Conservation (phyloP, 106 monocot genomes). For the Platanthera guangdongensis region DNA sequence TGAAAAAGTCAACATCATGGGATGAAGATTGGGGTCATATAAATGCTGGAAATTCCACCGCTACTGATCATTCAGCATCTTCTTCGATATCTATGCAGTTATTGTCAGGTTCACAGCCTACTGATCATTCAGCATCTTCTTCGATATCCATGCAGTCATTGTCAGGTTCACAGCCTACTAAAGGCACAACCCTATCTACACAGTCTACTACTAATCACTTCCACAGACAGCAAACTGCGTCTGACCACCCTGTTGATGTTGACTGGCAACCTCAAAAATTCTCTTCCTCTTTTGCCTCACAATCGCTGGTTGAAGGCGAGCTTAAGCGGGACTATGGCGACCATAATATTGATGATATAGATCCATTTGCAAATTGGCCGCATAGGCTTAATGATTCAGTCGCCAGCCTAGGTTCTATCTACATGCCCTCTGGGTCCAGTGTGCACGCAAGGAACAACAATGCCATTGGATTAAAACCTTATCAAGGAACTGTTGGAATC, state of each 20-base stretch:
- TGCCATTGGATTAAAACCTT: conserved; percentile 17
- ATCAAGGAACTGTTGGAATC: background rate
- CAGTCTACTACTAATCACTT: conserved; percentile 23
- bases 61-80: conserved; percentile 26
- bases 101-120: conserved; percentile 23
- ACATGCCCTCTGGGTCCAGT: background rate
- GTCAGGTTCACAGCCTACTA: conserved; percentile 15
- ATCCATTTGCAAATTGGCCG: conserved; percentile 97
- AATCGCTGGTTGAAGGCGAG: conserved; percentile 11
- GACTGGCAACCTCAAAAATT: conserved; percentile 81
- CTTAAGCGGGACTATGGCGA: conserved; percentile 18
- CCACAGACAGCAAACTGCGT: conserved; percentile 20
- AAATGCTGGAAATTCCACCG: conserved; percentile 17
- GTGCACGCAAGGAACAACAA: conserved; percentile 12
- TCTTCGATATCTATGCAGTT: background rate
- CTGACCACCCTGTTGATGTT: conserved; percentile 45
- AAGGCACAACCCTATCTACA: conserved; percentile 3
- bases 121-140: conserved; percentile 16
- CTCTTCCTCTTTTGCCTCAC: conserved; percentile 24
- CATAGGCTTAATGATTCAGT: conserved; percentile 39
- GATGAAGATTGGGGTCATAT: conserved; percentile 91
- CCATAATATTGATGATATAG: conserved; percentile 61
- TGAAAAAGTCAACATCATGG: conserved; percentile 58
- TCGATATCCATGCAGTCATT: conserved; percentile 2
- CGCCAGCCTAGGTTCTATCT: conserved; percentile 11